These are phyloP conservation scores for Aspergillus saccharolyticus DNA, from an alignment of 495 filamentous ascomycete species.

Conservation along the genomic window DNA sequence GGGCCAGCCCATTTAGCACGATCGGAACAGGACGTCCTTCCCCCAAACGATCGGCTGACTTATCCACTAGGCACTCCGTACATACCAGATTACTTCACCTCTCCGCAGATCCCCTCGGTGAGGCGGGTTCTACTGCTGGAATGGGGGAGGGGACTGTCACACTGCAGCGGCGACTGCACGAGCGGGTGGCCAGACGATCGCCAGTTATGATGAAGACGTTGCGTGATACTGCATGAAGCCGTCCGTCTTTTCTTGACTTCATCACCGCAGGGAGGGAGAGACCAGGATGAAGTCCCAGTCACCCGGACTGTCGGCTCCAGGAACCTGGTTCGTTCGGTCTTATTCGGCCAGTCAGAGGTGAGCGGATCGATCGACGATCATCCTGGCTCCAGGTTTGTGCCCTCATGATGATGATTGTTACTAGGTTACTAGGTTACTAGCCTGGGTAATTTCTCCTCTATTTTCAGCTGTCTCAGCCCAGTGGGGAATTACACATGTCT, in stretches of 20 bases:
- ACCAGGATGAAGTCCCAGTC: neutral
- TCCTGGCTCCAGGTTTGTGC: neutral
- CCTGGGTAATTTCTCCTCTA: too few relatives aligned
- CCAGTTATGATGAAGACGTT: slow-evolving; percentile 1
- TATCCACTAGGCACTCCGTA: too few relatives aligned
- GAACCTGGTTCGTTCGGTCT: neutral
- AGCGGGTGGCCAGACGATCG: neutral
- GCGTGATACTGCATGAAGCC: neutral
- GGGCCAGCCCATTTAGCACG: neutral
- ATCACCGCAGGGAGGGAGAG: too few relatives aligned
- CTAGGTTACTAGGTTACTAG: too few relatives aligned
- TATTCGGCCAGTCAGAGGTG: neutral
- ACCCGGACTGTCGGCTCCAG: slow-evolving; percentile 2
- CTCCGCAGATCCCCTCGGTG: neutral
- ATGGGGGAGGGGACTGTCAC: neutral
- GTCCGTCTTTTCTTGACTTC: neutral
- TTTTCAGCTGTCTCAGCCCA: neutral
- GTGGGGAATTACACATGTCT: too few relatives aligned
- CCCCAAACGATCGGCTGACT: too few relatives aligned
- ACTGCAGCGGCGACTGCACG: slow-evolving; percentile 3
- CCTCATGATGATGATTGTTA: neutral
- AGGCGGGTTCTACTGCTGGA: neutral
- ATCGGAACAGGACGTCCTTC: neutral
- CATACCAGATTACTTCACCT: neutral
- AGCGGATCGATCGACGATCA: slow-evolving; percentile 5